Evolutionary conservation across 176 grass and related monocot species (phyloP).

Genomic region (Avena atlantica): DNA sequence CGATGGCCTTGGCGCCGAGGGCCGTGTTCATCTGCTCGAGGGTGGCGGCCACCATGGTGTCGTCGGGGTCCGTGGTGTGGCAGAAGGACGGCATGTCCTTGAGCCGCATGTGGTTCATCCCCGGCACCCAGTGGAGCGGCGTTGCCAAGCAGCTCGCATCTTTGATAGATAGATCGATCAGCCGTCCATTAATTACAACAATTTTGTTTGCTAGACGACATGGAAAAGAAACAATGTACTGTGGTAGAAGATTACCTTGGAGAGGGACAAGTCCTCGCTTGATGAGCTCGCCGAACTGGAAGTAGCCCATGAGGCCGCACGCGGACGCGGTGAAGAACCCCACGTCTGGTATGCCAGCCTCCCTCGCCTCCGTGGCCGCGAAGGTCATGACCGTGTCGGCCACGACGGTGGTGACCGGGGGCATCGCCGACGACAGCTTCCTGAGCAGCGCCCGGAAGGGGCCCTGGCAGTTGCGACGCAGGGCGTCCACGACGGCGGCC

Average conservation of each 20-base stretch:
- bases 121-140: slow-evolving; percentile 51
- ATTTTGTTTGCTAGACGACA: no score
- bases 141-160: background rate
- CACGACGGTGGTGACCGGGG: slow-evolving; percentile 40
- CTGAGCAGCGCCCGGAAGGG: slow-evolving; percentile 10
- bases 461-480: slow-evolving; percentile 40
- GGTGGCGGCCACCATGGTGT: no score
- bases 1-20: no score
- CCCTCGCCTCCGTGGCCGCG: slow-evolving; percentile 40
- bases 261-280: slow-evolving; percentile 36
- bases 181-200: no score
- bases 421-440: background rate
- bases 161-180: no score
- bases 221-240: no score
- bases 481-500: slow-evolving; percentile 16
- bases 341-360: slow-evolving; percentile 39
- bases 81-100: slow-evolving; percentile 47
- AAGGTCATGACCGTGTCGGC: slow-evolving; percentile 49
- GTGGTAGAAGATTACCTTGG: slow-evolving; percentile 4
- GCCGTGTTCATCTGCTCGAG: no score
- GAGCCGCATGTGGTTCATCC: slow-evolving; percentile 46
- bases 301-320: slow-evolving; percentile 37
- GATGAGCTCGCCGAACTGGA: slow-evolving; percentile 41
- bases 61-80: slow-evolving; percentile 25
- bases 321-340: slow-evolving; percentile 61